Base-by-base conservation (phyloP, 495 filamentous ascomycete species). In the Daldinia grandis region DNA sequence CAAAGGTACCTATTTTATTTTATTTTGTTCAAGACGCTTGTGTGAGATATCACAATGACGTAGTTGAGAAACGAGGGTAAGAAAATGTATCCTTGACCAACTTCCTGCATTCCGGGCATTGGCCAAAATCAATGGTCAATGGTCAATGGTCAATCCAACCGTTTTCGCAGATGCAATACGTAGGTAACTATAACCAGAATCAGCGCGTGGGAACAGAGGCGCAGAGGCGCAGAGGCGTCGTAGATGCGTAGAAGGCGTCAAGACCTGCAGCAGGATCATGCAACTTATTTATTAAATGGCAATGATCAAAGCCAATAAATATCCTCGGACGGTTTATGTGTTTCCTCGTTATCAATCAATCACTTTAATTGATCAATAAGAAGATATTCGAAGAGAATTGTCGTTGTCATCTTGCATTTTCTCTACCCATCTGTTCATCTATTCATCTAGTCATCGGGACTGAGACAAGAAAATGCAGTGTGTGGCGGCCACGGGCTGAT, bases 201-300 rank as follows among this genome's bases (percentile, higher is more conserved):
- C 42, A 47, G 19, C 42, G 9, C 17, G 24, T 24, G 3, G 9
- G 19, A 21, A 40, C 5, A 24, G 42, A 47, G 42, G 33, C 33
- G 33, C 31, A 12, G 31, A 33, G 31, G 31, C 31, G 31, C 33
- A 14, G 33, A 35, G 33, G 61, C 49, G 68, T 62, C 49, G 68
- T 62, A 71, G 12, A 30, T 24, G 49, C 44, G 61, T 27, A 53
- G 42, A 38, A 49, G 57, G 58, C 44, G 58, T 58, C 33, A 19
- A 17, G 25, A 54, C 62, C 49, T 53, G 68, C 62, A 66, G 60
- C 64, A 72, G 69, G 69, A 72, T 72, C 64, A 68, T 65, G 69
- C 64, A 72, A 17, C 47, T 27, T 15, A 37, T 60, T 61, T 57
- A 72, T 72, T 68, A 72, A 72, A 68, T 62, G 64, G 50, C 64